Evolutionary conservation across 2,329 filamentous ascomycete species (phyloP).

Genomic region (Penicillium sp.): DNA sequence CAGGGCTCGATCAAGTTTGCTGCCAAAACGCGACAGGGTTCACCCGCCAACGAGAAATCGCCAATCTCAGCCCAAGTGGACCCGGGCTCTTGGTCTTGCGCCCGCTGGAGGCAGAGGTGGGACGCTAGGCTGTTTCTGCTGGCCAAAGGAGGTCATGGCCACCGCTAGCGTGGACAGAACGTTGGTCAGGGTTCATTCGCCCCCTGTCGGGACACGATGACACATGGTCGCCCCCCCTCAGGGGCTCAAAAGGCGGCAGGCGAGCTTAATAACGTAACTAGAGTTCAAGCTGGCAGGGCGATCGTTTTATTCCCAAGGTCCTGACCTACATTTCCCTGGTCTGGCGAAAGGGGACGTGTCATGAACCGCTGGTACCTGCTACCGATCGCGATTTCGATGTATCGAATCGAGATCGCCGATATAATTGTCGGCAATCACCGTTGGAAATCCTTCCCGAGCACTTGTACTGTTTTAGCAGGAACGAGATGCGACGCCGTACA

Average conservation of each 20-base stretch:
- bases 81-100: neutral
- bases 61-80: conserved; percentile 5
- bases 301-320: too few species aligned
- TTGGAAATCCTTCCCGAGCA: neutral
- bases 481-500: neutral
- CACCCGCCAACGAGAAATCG: conserved; percentile 5
- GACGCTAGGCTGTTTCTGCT: conserved; percentile 4
- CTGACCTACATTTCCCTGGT: too few species aligned
- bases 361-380: conserved; percentile 5
- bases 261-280: neutral
- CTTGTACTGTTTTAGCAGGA: neutral
- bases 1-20: conserved; percentile 9
- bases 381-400: neutral
- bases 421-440: neutral
- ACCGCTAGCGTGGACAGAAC: conserved; percentile 1
- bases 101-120: neutral
- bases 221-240: neutral
- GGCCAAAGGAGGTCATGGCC: conserved; percentile 7
- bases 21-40: conserved; percentile 1
- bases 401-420: conserved; percentile 7
- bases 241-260: neutral
- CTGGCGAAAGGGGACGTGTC: neutral
- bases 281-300: neutral
- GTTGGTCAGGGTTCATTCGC: neutral
- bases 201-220: neutral